A percentile compares a stretch with the other conserved stretches of the same genome.
Evolutionary conservation across 1,284 basidiomycete species (phyloP).

Genomic region (Marasmius fiardii): DNA sequence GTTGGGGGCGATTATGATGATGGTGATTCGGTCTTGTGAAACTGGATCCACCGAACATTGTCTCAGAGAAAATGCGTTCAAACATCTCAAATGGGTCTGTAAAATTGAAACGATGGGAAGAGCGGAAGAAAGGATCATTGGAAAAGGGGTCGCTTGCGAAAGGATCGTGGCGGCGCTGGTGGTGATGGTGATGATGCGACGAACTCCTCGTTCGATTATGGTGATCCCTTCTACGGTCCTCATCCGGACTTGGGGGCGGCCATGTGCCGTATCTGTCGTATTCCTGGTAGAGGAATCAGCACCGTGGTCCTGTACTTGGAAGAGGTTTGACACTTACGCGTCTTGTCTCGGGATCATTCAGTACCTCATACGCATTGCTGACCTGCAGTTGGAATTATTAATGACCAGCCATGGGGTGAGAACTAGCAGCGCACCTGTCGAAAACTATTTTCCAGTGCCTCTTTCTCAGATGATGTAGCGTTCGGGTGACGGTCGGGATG

Average conservation of each 20-base stretch:
- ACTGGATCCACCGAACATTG: conserved; percentile 53
- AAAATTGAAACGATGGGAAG: conserved; percentile 37
- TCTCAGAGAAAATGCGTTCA: conserved; percentile 29
- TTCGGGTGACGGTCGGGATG: conserved; percentile 51
- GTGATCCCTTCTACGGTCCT: conserved; percentile 32
- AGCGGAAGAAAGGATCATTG: conserved; percentile 22
- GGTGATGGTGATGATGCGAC: conserved; percentile 22
- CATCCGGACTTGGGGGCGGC: conserved; percentile 53
- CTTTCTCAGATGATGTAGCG: conserved; percentile 36
- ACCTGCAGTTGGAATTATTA: conserved; percentile 27
- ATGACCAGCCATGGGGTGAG: background rate
- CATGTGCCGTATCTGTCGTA: conserved; percentile 71
- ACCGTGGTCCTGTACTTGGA: background rate
- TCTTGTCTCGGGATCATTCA: conserved; percentile 43
- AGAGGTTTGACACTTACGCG: conserved; percentile 25
- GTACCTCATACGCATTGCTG: conserved; percentile 50
- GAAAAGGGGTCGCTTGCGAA: conserved; percentile 29
- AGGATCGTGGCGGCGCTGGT: conserved; percentile 23
- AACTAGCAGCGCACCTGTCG: conserved; percentile 30
- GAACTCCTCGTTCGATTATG: conserved; percentile 10
- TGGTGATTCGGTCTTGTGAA: conserved; percentile 17
- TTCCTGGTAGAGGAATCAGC: conserved; percentile 30
- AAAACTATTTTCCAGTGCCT: conserved; percentile 42
- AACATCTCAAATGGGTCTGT: conserved; percentile 74
- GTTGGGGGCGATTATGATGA: conserved; percentile 20